Percentiles rank a stretch among this genome's conserved stretches.
Conservation (phyloP, 192 early-diverging fungal species). For the Backusella luteola region DNA sequence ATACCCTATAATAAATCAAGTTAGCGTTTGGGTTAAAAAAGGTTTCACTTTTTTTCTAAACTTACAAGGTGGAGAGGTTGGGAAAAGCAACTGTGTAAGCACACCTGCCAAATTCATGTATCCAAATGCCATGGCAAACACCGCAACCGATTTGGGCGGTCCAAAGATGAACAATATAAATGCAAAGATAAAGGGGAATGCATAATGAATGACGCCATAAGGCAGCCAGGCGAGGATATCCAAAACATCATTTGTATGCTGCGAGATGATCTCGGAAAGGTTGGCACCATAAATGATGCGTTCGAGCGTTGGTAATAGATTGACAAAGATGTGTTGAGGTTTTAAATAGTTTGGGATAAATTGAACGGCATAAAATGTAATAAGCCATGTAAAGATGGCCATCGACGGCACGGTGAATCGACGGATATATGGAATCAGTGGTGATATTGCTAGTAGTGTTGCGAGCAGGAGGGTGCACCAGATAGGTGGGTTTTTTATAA, state of each 20-base stretch:
- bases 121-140: constrained; percentile 62
- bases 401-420: constrained; percentile 50
- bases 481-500: constrained; percentile 41
- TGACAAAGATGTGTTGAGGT: constrained; percentile 61
- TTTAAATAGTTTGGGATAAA: constrained; percentile 49
- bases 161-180: constrained; percentile 48
- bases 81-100: constrained; percentile 64
- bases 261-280: constrained; percentile 58
- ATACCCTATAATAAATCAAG: constrained; percentile 53
- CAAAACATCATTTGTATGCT: constrained; percentile 44
- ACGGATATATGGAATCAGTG: constrained; percentile 39
- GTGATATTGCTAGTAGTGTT: neutral
- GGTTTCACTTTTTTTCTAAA: constrained; percentile 3
- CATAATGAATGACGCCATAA: constrained; percentile 74
- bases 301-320: constrained; percentile 63
- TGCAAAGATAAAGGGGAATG: constrained; percentile 59
- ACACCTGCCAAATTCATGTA: constrained; percentile 70
- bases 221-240: constrained; percentile 71
- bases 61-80: constrained; percentile 69
- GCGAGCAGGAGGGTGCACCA: constrained; percentile 6
- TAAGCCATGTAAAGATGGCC: constrained; percentile 56
- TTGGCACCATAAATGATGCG: constrained; percentile 67
- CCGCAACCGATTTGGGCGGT: constrained; percentile 44
- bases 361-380: constrained; percentile 55
- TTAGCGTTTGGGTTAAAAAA: neutral